phyloP scores from a whole-genome alignment of 2,329 filamentous ascomycete genomes.

The Colletotrichum gigasporum region DNA sequence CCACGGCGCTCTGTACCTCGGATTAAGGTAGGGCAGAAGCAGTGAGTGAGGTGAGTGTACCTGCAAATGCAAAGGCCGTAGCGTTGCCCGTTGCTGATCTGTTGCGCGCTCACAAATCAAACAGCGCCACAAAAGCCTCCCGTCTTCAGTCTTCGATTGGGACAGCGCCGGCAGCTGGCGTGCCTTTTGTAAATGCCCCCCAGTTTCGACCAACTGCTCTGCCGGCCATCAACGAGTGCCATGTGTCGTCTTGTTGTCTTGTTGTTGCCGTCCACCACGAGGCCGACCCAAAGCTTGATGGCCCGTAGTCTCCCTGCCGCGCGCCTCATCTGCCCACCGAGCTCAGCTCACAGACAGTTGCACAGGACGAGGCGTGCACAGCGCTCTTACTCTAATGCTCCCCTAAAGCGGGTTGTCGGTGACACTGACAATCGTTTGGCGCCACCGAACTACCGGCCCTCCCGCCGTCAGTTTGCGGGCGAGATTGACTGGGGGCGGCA shows the following conservation, averaged over 20 bases:
- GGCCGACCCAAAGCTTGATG: background rate
- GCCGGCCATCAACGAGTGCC: background rate
- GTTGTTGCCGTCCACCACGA: background rate
- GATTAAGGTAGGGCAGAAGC: too few species aligned
- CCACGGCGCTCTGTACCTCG: background rate
- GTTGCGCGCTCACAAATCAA: background rate
- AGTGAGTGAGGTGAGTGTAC: too few species aligned
- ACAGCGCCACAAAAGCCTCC: too few species aligned
- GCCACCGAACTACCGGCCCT: conserved; percentile 18
- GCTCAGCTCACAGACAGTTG: conserved; percentile 9
- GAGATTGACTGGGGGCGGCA: conserved; percentile 15
- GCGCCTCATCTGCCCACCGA: background rate
- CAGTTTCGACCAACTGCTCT: background rate
- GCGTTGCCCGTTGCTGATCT: background rate
- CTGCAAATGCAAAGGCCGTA: too few species aligned
- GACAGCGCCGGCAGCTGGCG: too few species aligned
- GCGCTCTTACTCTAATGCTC: background rate
- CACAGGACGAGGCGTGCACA: conserved; percentile 16
- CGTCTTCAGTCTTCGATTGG: too few species aligned
- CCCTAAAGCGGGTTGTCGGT: background rate
- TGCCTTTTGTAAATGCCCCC: too few species aligned
- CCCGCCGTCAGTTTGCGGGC: conserved; percentile 9
- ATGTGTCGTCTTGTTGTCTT: background rate
- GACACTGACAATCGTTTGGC: conserved; percentile 6
- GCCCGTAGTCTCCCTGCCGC: background rate